A percentile compares a stretch with the other conserved stretches of the same genome.
Conservation (phyloP, 2,329 filamentous ascomycete genomes). For the Pyricularia sp. region DNA sequence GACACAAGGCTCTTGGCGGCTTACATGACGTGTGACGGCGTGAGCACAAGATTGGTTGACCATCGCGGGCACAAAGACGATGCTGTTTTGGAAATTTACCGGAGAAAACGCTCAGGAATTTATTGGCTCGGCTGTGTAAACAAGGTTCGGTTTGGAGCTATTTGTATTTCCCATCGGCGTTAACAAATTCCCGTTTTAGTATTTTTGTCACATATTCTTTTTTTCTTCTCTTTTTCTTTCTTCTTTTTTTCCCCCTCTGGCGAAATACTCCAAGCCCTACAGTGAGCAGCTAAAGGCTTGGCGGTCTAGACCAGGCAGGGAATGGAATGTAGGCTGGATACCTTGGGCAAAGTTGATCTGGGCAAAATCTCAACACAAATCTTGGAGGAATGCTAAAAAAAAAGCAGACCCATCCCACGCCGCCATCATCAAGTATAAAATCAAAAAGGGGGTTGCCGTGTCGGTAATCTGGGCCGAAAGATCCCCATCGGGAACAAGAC, state of each 20-base stretch:
- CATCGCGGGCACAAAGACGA: neutral
- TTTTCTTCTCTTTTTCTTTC: too few species aligned
- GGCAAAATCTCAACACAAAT: neutral
- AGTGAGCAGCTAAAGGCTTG: too few species aligned
- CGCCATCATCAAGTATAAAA: neutral
- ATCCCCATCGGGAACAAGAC: neutral
- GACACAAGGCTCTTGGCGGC: neutral
- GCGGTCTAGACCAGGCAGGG: too few species aligned
- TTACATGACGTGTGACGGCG: neutral
- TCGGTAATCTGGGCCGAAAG: neutral
- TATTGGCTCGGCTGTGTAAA: neutral
- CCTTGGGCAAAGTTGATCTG: too few species aligned
- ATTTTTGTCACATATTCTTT: too few species aligned
- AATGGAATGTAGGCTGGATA: too few species aligned
- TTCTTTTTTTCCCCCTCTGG: too few species aligned
- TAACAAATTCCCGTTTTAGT: neutral
- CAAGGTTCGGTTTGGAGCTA: neutral
- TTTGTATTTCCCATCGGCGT: neutral
- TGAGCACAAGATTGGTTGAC: neutral
- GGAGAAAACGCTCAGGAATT: neutral
- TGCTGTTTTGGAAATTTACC: neutral
- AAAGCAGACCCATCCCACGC: neutral
- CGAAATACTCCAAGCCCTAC: too few species aligned
- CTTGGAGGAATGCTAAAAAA: neutral
- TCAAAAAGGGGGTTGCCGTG: neutral